Percentiles rank a stretch among this genome's conserved stretches.
Evolutionary conservation across 208 protist species (phyloP).

Genomic region (Leishmania tropica): DNA sequence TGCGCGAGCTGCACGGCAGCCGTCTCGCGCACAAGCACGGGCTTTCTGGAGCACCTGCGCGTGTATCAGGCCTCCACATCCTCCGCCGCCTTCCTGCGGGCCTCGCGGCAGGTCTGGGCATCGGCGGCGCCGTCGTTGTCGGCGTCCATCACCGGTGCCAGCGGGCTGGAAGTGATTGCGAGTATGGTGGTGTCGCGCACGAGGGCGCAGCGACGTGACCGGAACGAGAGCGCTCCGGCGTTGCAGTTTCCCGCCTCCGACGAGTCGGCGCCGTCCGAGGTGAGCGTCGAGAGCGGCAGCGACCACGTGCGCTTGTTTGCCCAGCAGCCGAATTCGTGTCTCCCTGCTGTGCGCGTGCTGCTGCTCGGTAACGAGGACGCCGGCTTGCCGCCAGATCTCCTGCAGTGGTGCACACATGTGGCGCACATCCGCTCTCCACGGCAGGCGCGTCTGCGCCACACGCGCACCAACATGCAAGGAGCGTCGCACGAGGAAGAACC

Average conservation of each 20-base stretch:
- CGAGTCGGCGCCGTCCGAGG: background rate
- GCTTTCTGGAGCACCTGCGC: constrained; percentile 72
- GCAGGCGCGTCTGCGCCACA: constrained; percentile 30
- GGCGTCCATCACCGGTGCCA: background rate
- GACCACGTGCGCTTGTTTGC: background rate
- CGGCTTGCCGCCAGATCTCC: constrained; percentile 48
- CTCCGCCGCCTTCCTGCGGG: constrained; percentile 43
- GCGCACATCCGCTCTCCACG: constrained; percentile 60
- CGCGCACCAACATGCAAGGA: constrained; percentile 1
- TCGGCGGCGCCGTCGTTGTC: background rate
- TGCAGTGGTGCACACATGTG: constrained; percentile 57
- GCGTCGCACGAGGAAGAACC: background rate
- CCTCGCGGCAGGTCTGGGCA: background rate
- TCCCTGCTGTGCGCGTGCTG: constrained; percentile 40
- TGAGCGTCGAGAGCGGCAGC: background rate
- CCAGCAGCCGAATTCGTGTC: background rate
- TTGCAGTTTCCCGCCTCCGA: background rate
- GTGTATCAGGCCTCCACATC: constrained; percentile 46
- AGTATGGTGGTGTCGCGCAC: constrained; percentile 14
- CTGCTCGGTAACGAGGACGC: constrained; percentile 80
- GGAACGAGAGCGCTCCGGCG: background rate
- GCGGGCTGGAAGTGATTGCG: constrained; percentile 23
- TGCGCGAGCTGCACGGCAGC: constrained; percentile 70
- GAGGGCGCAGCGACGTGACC: background rate
- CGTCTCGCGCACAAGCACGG: constrained; percentile 69